Base-by-base conservation (phyloP, 306 rosid genomes). In the Notholithocarpus densiflorus region DNA sequence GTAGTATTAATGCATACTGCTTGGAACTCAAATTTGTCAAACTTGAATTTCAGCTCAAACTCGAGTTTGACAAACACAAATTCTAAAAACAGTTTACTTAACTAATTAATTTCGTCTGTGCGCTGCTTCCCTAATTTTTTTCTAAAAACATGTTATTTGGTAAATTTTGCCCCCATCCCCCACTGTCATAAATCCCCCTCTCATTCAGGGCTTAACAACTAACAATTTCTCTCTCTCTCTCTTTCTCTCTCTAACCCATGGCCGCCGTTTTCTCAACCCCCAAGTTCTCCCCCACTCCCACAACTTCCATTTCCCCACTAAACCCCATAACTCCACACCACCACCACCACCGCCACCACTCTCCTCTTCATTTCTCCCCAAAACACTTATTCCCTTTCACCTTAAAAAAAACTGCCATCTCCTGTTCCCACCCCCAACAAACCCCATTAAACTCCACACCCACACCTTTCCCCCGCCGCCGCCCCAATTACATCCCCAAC, bases 401-500 rank as follows among this genome's bases (percentile, higher is more conserved):
- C 66, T 1, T 32, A 14, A 21, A 24, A 27, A 80, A 62, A 40
- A 23, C 81, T 79, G 4, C 78, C 59, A 79, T 84, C 64, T 82
- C 75, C 0, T 82, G 82, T 23, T 81, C 85, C 14, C 79, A 80
- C 54, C 79, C 79, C 5, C 62, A 77, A 8, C 51, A 4, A 1
- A 10, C 7, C 6, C 26, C 72, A 4, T n/a, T 23, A 19, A 3
- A 18, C 15, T 17, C 65, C 40, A 68, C 27, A 5, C 18, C 51
- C 29, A 37, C 23, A 32, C 45, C 68, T 34, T 23, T 60, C 31
- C 29, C 56, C 8, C 71, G 61, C 12, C 85, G 68, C 5, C 97
- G 99, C 23, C 99, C 99, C 6, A 86, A 86, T 0, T 95, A 93
- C 84, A 82, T 93, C 29, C 98, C 99, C n/a, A 89, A 90, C 79